Percentiles rank a stretch among this genome's conserved stretches.
Evolutionary conservation across 2,329 filamentous ascomycete genomes (phyloP).

Genomic region (Aspergillus persii): DNA sequence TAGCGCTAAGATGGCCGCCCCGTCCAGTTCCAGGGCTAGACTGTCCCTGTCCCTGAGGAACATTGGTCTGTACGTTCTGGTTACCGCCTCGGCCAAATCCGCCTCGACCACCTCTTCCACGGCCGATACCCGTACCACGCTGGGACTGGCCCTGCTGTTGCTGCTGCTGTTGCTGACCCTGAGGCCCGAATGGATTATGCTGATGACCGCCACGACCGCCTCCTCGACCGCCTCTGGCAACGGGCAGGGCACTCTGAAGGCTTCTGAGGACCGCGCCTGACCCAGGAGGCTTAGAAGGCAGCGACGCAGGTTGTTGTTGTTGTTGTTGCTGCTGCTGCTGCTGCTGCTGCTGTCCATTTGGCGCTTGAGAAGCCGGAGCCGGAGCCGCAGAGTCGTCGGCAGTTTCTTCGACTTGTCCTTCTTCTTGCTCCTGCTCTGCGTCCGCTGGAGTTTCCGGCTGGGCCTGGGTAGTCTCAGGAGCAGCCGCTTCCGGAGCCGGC

Average conservation of each 20-base stretch:
- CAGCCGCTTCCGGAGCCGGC: background rate
- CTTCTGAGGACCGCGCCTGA: slow-evolving; percentile 42
- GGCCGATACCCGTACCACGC: slow-evolving; percentile 39
- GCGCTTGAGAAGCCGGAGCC: slow-evolving; percentile 12
- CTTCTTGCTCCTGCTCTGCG: slow-evolving; percentile 17
- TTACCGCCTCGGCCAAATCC: slow-evolving; percentile 37
- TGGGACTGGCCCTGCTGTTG: slow-evolving; percentile 23
- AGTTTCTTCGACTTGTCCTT: slow-evolving; percentile 15
- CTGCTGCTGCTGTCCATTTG: slow-evolving; percentile 25
- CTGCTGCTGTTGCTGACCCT: slow-evolving; percentile 25
- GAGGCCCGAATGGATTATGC: slow-evolving; percentile 31
- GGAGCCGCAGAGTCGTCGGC: slow-evolving; percentile 11
- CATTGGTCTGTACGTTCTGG: slow-evolving; percentile 43
- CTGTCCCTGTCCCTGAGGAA: slow-evolving; percentile 28
- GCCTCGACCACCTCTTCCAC: slow-evolving; percentile 47
- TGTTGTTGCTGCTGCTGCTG: slow-evolving; percentile 27
- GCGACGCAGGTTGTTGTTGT: slow-evolving; percentile 25
- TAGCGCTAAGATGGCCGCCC: slow-evolving; percentile 46
- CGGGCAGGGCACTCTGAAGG: slow-evolving; percentile 45
- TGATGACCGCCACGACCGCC: slow-evolving; percentile 40
- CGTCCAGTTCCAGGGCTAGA: slow-evolving; percentile 32
- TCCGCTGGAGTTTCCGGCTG: slow-evolving; percentile 13
- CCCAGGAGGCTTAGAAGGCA: slow-evolving; percentile 37
- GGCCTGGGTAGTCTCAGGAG: slow-evolving; percentile 8
- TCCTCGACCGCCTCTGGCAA: slow-evolving; percentile 43